Conservation (phyloP, 2,329 filamentous ascomycete genomes). For the Cadophora luteo-olivacea region DNA sequence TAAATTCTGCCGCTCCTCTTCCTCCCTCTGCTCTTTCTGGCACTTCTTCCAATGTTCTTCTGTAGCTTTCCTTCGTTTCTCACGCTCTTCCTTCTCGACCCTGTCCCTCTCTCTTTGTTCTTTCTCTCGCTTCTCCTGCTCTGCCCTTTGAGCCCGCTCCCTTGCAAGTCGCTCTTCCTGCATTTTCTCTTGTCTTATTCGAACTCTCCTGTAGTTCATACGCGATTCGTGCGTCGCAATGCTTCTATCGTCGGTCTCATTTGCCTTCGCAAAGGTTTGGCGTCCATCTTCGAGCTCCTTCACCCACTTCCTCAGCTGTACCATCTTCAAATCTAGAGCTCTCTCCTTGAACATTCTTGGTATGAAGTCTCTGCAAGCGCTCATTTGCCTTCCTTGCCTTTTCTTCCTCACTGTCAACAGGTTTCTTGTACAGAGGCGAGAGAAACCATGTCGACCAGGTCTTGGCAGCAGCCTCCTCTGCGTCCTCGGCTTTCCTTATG, state of each 20-base stretch:
- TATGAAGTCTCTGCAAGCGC: conserved; percentile 44
- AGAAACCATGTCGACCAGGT: conserved; percentile 45
- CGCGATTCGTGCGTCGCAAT: conserved; percentile 25
- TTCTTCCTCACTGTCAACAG: conserved; percentile 44
- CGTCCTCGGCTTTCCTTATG: conserved; percentile 41
- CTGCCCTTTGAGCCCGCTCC: conserved; percentile 28
- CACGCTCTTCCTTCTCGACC: too few relatives aligned
- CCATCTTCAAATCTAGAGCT: conserved; percentile 32
- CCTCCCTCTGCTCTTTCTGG: not conserved
- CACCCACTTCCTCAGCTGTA: conserved; percentile 33
- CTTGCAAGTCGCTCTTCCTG: conserved; percentile 13
- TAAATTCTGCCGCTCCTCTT: not conserved
- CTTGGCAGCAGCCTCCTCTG: conserved; percentile 43
- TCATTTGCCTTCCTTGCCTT: conserved; percentile 44
- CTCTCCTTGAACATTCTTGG: conserved; percentile 46
- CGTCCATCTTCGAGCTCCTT: conserved; percentile 12
- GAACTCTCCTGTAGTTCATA: conserved; percentile 9
- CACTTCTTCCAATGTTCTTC: not conserved
- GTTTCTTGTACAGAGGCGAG: conserved; percentile 42
- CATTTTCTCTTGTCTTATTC: conserved; percentile 16
- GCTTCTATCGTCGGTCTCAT: conserved; percentile 29
- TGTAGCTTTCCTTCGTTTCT: too few relatives aligned
- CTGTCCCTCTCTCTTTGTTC: conserved; percentile 7
- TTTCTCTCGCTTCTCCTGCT: conserved; percentile 27
- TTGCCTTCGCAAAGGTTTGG: conserved; percentile 15